Percentiles rank a stretch among this genome's conserved stretches.
Conservation (phyloP, 257 asterid genomes). For the Solanum sparsipilum region DNA sequence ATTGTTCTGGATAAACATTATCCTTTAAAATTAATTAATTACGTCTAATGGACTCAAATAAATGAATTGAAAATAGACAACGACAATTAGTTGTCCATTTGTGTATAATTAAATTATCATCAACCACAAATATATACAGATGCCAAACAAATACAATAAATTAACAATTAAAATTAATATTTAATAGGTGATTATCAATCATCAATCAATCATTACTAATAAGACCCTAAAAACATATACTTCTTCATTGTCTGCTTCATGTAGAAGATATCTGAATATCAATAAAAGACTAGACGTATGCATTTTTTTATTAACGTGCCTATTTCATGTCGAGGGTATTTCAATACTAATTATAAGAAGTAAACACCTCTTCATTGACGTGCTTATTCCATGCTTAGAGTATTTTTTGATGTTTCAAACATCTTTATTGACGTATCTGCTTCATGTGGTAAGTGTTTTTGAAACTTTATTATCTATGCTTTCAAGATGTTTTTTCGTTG, state of each 20-base stretch:
- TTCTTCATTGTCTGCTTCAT: background rate
- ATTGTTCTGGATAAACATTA: background rate
- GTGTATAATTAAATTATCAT: background rate
- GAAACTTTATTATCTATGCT: background rate
- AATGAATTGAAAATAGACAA: background rate
- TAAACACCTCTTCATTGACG: fast-evolving
- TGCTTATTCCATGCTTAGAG: background rate
- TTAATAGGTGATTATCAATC: background rate
- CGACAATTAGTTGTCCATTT: background rate
- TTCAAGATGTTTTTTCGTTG: background rate
- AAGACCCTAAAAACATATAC: background rate
- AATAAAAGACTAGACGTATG: background rate
- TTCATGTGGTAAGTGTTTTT: background rate
- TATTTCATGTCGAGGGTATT: background rate
- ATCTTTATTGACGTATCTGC: background rate
- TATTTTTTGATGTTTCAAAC: background rate
- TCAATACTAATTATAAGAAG: background rate
- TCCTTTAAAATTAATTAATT: background rate
- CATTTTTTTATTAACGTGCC: background rate
- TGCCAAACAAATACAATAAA: background rate
- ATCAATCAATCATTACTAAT: background rate
- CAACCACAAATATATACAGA: background rate
- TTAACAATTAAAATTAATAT: background rate
- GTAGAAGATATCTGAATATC: background rate
- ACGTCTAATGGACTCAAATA: background rate